These are phyloP conservation scores for Craterostigma plantagineum DNA, from an alignment of 257 asterid genomes.

Conservation along the genomic window DNA sequence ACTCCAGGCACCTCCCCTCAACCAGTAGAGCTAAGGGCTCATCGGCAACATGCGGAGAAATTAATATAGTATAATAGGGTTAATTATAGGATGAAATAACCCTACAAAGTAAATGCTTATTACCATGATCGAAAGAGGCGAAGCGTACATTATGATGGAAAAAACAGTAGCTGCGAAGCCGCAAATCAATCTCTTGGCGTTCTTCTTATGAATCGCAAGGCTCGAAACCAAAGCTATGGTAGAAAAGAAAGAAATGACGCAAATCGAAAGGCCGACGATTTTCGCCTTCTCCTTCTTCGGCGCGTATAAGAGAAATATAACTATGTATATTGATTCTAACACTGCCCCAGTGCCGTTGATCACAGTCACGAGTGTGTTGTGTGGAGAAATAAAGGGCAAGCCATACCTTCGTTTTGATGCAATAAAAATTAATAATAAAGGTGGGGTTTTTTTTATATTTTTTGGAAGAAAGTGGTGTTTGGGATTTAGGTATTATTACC, in stretches of 20 bases:
- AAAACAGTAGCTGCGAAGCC: conserved; percentile 64
- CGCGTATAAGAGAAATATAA: conserved; percentile 37
- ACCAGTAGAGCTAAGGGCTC: too few relatives aligned
- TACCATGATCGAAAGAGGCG: conserved; percentile 66
- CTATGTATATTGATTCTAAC: conserved; percentile 39
- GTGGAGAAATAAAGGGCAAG: conserved; percentile 44
- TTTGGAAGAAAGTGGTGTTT: too few relatives aligned
- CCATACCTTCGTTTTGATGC: conserved; percentile 46
- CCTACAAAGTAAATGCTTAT: conserved; percentile 5
- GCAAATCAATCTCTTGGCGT: conserved; percentile 38
- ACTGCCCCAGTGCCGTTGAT: conserved; percentile 51
- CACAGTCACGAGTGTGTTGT: conserved; percentile 39
- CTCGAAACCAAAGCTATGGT: conserved; percentile 35
- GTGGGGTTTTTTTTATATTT: too few relatives aligned
- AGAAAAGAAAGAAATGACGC: conserved; percentile 29
- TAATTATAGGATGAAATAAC: neutral
- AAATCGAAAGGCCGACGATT: conserved; percentile 32
- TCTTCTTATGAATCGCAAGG: conserved; percentile 22
- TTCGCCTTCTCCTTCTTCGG: conserved; percentile 56
- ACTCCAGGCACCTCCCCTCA: too few relatives aligned
- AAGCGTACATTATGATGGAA: conserved; percentile 77
- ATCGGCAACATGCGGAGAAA: too few relatives aligned
- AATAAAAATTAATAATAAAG: too few relatives aligned
- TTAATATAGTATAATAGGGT: too few relatives aligned
- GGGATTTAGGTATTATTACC: conserved; percentile 15